Base-by-base conservation (phyloP, 2,329 filamentous ascomycete genomes). In the Chrysosphaeria jannelii region DNA sequence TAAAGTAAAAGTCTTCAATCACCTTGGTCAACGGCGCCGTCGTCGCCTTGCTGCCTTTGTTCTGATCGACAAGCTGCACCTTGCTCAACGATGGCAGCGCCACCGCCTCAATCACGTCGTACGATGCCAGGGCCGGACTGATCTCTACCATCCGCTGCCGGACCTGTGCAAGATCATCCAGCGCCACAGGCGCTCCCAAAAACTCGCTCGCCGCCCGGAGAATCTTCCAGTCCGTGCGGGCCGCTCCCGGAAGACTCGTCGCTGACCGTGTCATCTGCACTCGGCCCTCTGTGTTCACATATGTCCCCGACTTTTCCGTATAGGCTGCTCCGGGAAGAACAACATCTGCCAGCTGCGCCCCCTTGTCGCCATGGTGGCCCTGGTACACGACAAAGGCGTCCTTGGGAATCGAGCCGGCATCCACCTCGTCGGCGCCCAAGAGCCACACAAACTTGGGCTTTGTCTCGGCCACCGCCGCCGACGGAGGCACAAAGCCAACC, bases 171-270 rank as follows among this genome's bases (percentile, higher is more conserved):
- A 97, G 60, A 39, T 93, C 78, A 36, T 97, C 81, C 40, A 93
- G 97, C 12, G 78, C 74, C 25, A 97, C 60, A 33, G 79, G 69
- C 14, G 55, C 64, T 29, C 72, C 75, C 10, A 97, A 57, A 50
- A 89, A 91, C 48, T 93, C 85, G 39, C 72, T 85, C 27, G 60
- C 65, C 10, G 85, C 85, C 32, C 85, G 75, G 35, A 97, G 66
- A 39, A 97, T 93, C 63, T 93, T 97, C 85, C 85, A 97, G 50
- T 97, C 85, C 31, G 85, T 81, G 39, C 85, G 65, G 27, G 81
- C 65, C 25, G 78, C 85, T 29, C 85, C 85, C 13, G 78, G 75
- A 33, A 90, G 56, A 21, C 71, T 72, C 18, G 78, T 88, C 14
- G 85, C 85, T 22, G 75, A 69, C 33, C 85, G 72, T 25, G 74